phyloP scores from a whole-genome alignment of 305 asterid genomes.

The Vinca major region DNA sequence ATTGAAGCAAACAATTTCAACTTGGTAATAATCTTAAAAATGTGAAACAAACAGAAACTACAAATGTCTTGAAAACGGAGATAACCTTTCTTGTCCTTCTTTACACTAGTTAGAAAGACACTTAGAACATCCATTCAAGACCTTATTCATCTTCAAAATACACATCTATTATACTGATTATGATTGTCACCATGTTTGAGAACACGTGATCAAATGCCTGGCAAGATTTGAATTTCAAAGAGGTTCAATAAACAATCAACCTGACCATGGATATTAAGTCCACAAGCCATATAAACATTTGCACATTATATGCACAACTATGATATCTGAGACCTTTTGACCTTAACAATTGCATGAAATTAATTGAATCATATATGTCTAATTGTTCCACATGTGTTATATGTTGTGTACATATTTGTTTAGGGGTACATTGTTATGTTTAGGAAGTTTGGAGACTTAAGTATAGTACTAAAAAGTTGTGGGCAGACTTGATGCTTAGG shows the following conservation, averaged over 20 bases:
- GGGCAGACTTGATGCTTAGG: too few relatives aligned
- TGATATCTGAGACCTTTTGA: too few relatives aligned
- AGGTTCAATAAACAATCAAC: background rate
- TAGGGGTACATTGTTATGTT: too few relatives aligned
- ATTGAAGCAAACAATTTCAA: background rate
- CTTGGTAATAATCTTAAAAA: background rate
- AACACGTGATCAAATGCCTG: background rate
- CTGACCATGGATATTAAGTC: background rate
- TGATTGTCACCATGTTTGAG: background rate
- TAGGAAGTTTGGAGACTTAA: too few relatives aligned
- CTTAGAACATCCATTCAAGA: background rate
- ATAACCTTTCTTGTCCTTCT: background rate
- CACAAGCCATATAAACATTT: background rate
- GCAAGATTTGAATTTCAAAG: background rate
- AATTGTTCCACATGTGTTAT: too few relatives aligned
- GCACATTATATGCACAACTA: background rate
- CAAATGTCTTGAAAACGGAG: background rate
- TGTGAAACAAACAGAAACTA: background rate
- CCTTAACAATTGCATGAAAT: too few relatives aligned
- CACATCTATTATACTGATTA: background rate
- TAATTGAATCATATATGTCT: background rate
- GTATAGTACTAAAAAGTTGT: too few relatives aligned
- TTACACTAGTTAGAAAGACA: background rate
- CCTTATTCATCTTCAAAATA: background rate
- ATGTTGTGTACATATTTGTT: too few relatives aligned